A percentile compares a stretch with the other conserved stretches of the same genome.
phyloP scores from a whole-genome alignment of 192 early-diverging fungal species.

The Entomortierella chlamydospora region DNA sequence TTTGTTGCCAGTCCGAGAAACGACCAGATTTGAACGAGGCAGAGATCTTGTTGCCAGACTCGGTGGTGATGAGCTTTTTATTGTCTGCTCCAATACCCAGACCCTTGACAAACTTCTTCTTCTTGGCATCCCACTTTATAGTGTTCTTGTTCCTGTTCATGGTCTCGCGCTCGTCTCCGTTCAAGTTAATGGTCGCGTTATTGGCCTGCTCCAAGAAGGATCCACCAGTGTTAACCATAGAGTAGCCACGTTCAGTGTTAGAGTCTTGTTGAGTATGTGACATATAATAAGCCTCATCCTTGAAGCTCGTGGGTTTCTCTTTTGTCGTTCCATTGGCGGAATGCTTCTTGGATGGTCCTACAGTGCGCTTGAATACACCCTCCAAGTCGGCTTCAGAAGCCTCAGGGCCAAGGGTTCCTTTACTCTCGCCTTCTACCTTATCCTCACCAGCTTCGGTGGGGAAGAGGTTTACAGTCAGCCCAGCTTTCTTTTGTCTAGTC shows the following conservation, averaged over 20 bases:
- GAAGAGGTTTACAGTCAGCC: conserved; percentile 46
- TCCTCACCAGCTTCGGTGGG: conserved; percentile 15
- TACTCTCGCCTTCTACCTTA: neutral
- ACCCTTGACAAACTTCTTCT: conserved; percentile 90
- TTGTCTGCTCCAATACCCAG: conserved; percentile 92
- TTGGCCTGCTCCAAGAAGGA: conserved; percentile 87
- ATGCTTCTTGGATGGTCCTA: conserved; percentile 32
- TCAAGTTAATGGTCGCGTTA: conserved; percentile 79
- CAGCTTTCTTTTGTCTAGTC: conserved; percentile 55
- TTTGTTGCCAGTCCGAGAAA: conserved; percentile 93
- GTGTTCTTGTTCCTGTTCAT: conserved; percentile 69
- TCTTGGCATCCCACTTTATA: conserved; percentile 92
- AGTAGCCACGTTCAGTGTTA: conserved; percentile 91
- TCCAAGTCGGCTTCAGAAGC: conserved; percentile 50
- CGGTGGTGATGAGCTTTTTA: conserved; percentile 93
- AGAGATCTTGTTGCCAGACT: conserved; percentile 89
- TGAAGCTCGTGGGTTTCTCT: conserved; percentile 60
- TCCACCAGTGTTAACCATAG: conserved; percentile 67
- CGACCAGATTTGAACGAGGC: conserved; percentile 89
- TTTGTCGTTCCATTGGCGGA: conserved; percentile 2
- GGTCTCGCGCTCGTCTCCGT: conserved; percentile 83
- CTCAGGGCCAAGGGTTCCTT: conserved; percentile 25
- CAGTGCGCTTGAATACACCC: conserved; percentile 39
- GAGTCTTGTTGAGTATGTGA: conserved; percentile 85
- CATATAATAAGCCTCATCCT: conserved; percentile 91